Conservation (phyloP, 805 yeast species). For the Nadsonia fulvescens region DNA sequence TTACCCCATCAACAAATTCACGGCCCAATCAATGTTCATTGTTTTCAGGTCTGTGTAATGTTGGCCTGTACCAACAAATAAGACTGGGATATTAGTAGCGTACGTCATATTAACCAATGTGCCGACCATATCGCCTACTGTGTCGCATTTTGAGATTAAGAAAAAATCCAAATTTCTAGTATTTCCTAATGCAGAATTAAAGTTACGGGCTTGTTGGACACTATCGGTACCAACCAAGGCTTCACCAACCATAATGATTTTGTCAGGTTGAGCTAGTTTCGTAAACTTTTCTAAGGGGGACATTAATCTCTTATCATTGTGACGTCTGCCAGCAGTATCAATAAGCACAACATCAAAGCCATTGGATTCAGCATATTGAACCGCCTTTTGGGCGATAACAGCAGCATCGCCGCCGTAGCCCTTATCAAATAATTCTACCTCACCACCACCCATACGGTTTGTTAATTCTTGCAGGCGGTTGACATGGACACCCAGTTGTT, state of each 20-base stretch:
- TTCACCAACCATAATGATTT: conserved; percentile 96
- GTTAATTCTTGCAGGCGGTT: conserved; percentile 59
- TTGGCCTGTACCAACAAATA: conserved; percentile 94
- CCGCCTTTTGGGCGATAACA: conserved; percentile 80
- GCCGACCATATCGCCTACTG: conserved; percentile 93
- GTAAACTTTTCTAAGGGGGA: conserved; percentile 91
- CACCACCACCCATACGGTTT: conserved; percentile 26
- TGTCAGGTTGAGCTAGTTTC: conserved; percentile 86
- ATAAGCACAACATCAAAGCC: conserved; percentile 71
- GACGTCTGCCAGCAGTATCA: conserved; percentile 97
- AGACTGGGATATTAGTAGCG: conserved; percentile 86
- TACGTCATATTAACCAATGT: conserved; percentile 95
- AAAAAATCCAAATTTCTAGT: conserved; percentile 71
- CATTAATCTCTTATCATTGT: conserved; percentile 86
- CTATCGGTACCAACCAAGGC: conserved; percentile 96
- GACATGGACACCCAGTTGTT: conserved; percentile 87
- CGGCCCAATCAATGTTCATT: conserved; percentile 83
- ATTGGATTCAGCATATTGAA: conserved; percentile 53
- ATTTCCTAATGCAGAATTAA: conserved; percentile 83
- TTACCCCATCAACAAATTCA: conserved; percentile 56
- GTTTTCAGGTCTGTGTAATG: conserved; percentile 88
- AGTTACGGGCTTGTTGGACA: conserved; percentile 84
- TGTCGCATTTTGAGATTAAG: conserved; percentile 85
- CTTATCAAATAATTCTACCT: conserved; percentile 71
- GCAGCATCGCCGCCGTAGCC: conserved; percentile 99